Base-by-base conservation (phyloP, 768 basidiomycete genomes). In the Pleurotus djamor region DNA sequence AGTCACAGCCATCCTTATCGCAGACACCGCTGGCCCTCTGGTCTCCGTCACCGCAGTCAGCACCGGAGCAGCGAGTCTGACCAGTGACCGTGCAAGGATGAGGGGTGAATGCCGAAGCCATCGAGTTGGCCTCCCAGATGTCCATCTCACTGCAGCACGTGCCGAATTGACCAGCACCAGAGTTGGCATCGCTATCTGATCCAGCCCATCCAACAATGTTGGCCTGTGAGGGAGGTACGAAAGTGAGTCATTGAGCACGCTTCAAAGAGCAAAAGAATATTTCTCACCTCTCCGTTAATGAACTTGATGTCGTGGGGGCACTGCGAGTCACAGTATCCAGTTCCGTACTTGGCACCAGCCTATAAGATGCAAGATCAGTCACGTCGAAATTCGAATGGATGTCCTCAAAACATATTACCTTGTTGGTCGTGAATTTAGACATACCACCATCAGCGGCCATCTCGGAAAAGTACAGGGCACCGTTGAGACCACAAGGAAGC, bases 401-500 rank as follows among this genome's bases (percentile, higher is more conserved):
- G n/a, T n/a, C n/a, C n/a, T n/a, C n/a, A n/a, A n/a, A n/a, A n/a
- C n/a, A n/a, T n/a, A n/a, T n/a, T n/a, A n/a, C 74, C 72, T 74
- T 75, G 72, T 79, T 78, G 67, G 45, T 68, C 41, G 76, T 61
- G 71, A 68, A 75, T 64, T 69, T 70, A 59, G 76, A 59, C 61
- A 68, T 56, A 43, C 77, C 77, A 69, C 77, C 77, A 63, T 78
- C 77, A 5, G 74, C 68, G 62, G 71, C 75, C 79, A 80, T 80
- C 66, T 76, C 70, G 45, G 69, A 65, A 68, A 80, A 77, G 71
- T 80, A 80, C 1, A 47, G 21, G 28, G 36, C 33, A 64, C 81
- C 84, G 68, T 86, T 86, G 65, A 86, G 76, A 61, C 79, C 79
- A 64, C 79, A 80, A n/a, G 73, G 74, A 54, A 81, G 77, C 57